Base-by-base conservation (phyloP, 192 early-diverging fungal species). In the Obelidium mucronatum region DNA sequence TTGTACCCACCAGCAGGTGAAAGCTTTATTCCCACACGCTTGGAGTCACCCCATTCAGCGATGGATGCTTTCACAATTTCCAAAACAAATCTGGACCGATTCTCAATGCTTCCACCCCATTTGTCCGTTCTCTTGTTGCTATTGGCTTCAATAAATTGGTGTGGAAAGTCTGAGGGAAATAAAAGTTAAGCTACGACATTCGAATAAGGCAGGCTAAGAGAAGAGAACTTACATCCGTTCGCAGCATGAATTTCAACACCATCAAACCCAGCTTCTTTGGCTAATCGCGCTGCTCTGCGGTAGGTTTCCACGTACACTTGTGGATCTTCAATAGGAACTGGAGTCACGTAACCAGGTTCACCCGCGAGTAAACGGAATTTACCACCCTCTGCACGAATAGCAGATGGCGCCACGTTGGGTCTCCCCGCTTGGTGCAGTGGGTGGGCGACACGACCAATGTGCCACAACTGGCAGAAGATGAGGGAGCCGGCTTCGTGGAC, bases 91-190 rank as follows among this genome's bases (percentile, higher is more conserved):
- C 85, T 59, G 44, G 65, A 61, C 40, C 96, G 92, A 85, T 98
- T 97, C 70, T 95, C 92, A 33, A 96, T 88, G 3, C 89, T 90
- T 0, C 97, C 96, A 36, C 94, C 94, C 78, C 96, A 99, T 48
- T 92, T 61, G 77, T 99, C 97, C 1, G 93, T 93, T 61, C 97
- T 92, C 83, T 97, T 96, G 73, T 76, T 76, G 64, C 34, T 37
- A 30, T 54, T n/a, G 24, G 60, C 48, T 34, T 61, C 42, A n/a
- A 77, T 2, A 56, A 77, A 77, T 40, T 53, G 40, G 34, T 68
- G 53, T 19, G n/a, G 15, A 22, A 64, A 31, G 35, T 64, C 34
- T 52, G 30, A 42, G 6, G 15, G 17, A n/a, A 65, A 31, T n/a
- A 39, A 22, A 68, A 6, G 6, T 11, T 2, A 24, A 17, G 1